Conservation (phyloP, 2,329 filamentous ascomycete species). For the Neofusicoccum ribis region DNA sequence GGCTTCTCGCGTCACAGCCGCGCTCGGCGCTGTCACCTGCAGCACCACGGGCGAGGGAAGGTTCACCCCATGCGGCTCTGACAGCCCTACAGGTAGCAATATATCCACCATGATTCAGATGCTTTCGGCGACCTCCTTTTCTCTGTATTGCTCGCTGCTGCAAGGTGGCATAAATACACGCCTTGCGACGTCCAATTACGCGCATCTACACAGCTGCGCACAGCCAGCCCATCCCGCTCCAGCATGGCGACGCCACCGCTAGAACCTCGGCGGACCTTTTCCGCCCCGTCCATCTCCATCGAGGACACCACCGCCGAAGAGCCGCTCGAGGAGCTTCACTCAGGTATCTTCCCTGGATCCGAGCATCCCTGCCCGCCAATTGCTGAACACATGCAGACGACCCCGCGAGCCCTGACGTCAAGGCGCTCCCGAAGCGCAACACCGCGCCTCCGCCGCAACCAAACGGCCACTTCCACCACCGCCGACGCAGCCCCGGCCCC, state of each 20-base stretch:
- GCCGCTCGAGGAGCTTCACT: constrained; percentile 13
- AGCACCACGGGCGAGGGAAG: not conserved
- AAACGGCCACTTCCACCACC: constrained; percentile 25
- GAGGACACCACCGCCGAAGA: constrained; percentile 33
- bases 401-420: constrained; percentile 28
- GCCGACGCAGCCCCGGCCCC: constrained; percentile 37
- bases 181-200: too few relatives aligned
- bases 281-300: constrained; percentile 35
- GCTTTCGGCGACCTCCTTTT: not conserved
- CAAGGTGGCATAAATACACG: not conserved
- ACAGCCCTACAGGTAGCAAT: constrained; percentile 15
- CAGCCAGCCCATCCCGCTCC: not conserved
- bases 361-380: not conserved
- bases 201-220: too few relatives aligned
- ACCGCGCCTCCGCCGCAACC: constrained; percentile 4
- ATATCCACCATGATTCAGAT: not conserved
- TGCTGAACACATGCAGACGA: constrained; percentile 19
- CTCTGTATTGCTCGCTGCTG: not conserved
- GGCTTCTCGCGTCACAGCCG: constrained; percentile 11
- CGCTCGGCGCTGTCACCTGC: constrained; percentile 16
- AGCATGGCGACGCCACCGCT: constrained; percentile 1
- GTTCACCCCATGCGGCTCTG: not conserved
- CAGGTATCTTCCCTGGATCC: constrained; percentile 12
- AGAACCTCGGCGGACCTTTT: constrained; percentile 10
- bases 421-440: constrained; percentile 21